Evolutionary conservation across 805 yeast species (phyloP).

Genomic region (Candida nemodendra): DNA sequence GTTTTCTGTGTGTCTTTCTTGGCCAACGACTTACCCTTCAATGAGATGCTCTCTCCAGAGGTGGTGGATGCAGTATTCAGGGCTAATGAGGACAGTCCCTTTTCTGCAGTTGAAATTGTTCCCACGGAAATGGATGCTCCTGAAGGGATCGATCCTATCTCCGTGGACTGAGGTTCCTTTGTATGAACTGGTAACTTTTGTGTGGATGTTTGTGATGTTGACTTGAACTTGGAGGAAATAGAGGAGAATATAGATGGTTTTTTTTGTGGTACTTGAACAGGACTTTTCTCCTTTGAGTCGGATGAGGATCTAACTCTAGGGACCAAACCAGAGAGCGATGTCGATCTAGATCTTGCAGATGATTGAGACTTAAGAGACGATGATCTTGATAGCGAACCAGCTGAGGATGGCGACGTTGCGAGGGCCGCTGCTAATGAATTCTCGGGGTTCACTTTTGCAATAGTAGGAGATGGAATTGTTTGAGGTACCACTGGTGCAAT

Average conservation of each 20-base stretch:
- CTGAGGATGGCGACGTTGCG: neutral
- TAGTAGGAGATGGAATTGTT: slow-evolving; percentile 1
- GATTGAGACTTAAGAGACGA: slow-evolving; percentile 4
- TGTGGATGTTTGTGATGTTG: slow-evolving; percentile 11
- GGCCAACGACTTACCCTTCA: neutral
- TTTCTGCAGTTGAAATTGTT: neutral
- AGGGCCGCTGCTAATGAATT: slow-evolving; percentile 1
- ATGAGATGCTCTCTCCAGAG: neutral
- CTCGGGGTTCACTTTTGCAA: neutral
- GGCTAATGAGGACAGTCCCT: neutral
- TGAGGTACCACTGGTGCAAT: neutral
- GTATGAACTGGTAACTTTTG: slow-evolving; percentile 10
- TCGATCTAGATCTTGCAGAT: slow-evolving; percentile 16
- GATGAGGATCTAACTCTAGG: slow-evolving; percentile 15
- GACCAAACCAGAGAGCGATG: slow-evolving; percentile 16
- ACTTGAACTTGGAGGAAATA: slow-evolving; percentile 34
- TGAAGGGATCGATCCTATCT: neutral
- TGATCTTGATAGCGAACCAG: slow-evolving; percentile 6
- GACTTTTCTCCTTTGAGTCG: slow-evolving; percentile 19
- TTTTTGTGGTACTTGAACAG: slow-evolving; percentile 14
- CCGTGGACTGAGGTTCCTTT: slow-evolving; percentile 3
- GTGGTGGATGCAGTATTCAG: neutral
- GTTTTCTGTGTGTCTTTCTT: neutral
- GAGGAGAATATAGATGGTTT: slow-evolving; percentile 33
- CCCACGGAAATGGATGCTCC: slow-evolving; percentile 4